Base-by-base conservation (phyloP, 2,329 filamentous ascomycete genomes). In the Aspergillus hortae region DNA sequence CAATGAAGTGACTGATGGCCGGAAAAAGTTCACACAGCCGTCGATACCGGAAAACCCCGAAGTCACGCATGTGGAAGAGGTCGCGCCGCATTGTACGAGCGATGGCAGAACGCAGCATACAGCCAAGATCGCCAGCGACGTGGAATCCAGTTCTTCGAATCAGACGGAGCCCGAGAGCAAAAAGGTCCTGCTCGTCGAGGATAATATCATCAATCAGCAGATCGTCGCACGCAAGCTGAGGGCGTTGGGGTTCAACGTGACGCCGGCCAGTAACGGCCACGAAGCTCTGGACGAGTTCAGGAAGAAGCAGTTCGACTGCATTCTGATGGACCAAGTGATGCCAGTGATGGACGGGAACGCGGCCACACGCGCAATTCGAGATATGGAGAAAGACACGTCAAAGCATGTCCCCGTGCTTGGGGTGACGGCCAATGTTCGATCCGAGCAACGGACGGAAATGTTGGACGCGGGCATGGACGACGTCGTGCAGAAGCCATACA, bases 311-410 rank as follows among this genome's bases (percentile, higher is more conserved):
- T 66, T 89, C 21, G 83, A 83, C 7, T 77, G 90, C 43, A 85
- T 92, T 11, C 69, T 92, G 5, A 90, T 92, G 88, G 89, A 92
- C 64, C 77, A 90, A 44, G 88, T 91, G 63, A 92, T 92, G 88
- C 88, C 88, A 1, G 80, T 90, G 41, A 91, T 91, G 88, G 87
- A 92, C 61, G 89, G 89, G 33, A 82, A 89, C 68, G 87, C 86
- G 2, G 90, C 88, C 56, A 85, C 88, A 11, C 77, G 80, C 40
- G 81, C 76, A 54, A 90, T 92, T 48, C 80, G 89, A 15, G 80
- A 86, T 54, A 74, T 89, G 15, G 87, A 92, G 66, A 73, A 72
- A 45, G 76, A 82, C 48, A 48, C 25, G 10, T 30, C 51, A 2
- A 32, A 49, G 4, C 63, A 66, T 56, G 55, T 69, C 9, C 67